Conservation (phyloP, 257 asterid species). For the Gentiana macrophylla region DNA sequence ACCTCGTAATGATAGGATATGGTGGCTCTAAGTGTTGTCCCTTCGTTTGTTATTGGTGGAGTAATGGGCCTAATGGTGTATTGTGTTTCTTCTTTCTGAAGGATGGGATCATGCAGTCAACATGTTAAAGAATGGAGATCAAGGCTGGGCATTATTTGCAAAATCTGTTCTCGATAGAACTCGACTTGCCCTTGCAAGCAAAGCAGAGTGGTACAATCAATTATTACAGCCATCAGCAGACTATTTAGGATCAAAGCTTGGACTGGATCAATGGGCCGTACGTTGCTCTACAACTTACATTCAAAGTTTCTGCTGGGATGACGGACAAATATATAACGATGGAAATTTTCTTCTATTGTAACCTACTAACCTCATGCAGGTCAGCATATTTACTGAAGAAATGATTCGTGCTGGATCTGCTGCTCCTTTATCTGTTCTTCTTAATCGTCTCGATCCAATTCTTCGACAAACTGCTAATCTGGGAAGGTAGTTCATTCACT, state of each 20-base stretch:
- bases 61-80: no score
- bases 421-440: slow-evolving; percentile 89
- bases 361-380: slow-evolving; percentile 37
- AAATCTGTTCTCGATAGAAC: slow-evolving; percentile 92
- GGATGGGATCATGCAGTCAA: slow-evolving; percentile 80
- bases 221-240: slow-evolving; percentile 96
- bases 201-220: slow-evolving; percentile 77
- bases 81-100: slow-evolving; percentile 15
- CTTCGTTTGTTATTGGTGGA: no score
- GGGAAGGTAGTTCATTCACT: slow-evolving; percentile 56
- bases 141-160: slow-evolving; percentile 83
- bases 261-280: slow-evolving; percentile 93
- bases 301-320: slow-evolving; percentile 3
- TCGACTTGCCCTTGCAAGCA: slow-evolving; percentile 84
- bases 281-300: slow-evolving; percentile 16
- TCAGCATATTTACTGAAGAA: slow-evolving; percentile 93
- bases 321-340: neutral
- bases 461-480: slow-evolving; percentile 86
- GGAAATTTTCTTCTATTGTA: neutral
- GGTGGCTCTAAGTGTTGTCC: no score
- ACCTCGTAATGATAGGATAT: no score
- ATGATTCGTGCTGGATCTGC: slow-evolving; percentile 96
- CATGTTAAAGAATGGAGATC: slow-evolving; percentile 53
- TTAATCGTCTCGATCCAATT: slow-evolving; percentile 90
- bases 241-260: slow-evolving; percentile 83